Evolutionary conservation across 2,329 filamentous ascomycete species (phyloP).

Genomic region (Claviceps monticola): DNA sequence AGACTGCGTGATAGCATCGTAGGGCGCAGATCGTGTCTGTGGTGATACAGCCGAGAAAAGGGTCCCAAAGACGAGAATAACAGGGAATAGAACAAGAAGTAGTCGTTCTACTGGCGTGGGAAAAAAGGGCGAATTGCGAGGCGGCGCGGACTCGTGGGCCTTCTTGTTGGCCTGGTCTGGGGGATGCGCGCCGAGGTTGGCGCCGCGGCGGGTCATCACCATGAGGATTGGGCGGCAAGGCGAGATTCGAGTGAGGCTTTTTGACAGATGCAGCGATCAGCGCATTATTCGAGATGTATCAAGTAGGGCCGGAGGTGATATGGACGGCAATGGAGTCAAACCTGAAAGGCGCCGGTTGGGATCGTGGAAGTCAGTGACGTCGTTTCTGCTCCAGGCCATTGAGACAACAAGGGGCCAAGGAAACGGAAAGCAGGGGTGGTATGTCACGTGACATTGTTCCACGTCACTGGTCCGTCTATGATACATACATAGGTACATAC

Average conservation of each 20-base stretch:
- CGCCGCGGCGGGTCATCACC: slow-evolving; percentile 15
- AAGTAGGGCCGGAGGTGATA: background rate
- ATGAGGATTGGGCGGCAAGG: slow-evolving; percentile 7
- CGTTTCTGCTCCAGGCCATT: too few species aligned
- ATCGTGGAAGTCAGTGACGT: too few species aligned
- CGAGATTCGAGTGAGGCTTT: background rate
- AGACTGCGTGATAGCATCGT: slow-evolving; percentile 48
- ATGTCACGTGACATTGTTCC: too few species aligned
- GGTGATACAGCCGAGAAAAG: slow-evolving; percentile 70
- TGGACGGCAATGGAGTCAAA: too few species aligned
- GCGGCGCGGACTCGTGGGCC: background rate
- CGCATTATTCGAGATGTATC: background rate
- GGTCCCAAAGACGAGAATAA: slow-evolving; percentile 66
- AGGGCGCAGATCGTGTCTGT: slow-evolving; percentile 47
- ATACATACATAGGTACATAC: too few species aligned
- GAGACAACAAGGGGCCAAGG: too few species aligned
- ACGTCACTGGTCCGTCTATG: too few species aligned
- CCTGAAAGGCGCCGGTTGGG: too few species aligned
- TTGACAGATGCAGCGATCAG: background rate
- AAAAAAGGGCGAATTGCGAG: slow-evolving; percentile 43
- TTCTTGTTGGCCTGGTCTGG: background rate
- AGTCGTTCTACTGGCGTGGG: slow-evolving; percentile 55
- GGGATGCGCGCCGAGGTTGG: background rate
- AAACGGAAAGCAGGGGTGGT: too few species aligned
- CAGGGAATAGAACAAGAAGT: slow-evolving; percentile 58